These are phyloP conservation scores for Fusarium guadeloupense DNA, from an alignment of 2,329 filamentous ascomycete species.

Conservation along the genomic window DNA sequence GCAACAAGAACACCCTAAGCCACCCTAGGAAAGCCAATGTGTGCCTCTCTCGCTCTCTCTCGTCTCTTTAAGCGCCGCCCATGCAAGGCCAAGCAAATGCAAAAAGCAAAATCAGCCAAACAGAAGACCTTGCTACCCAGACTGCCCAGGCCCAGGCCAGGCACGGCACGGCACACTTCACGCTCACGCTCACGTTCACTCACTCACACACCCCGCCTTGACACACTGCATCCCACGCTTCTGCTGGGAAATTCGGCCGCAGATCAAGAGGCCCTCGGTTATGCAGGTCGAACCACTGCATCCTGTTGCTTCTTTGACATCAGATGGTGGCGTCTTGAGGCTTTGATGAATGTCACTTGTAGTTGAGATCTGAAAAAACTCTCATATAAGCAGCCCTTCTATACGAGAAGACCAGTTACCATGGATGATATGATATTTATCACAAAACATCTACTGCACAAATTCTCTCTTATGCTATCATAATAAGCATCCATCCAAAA, in stretches of 20 bases:
- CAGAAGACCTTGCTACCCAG: neutral
- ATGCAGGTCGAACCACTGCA: conserved; percentile 49
- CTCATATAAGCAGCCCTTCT: neutral
- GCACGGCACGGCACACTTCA: conserved; percentile 15
- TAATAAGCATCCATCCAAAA: conserved; percentile 8
- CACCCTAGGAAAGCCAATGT: conserved; percentile 9
- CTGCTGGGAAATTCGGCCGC: conserved; percentile 48
- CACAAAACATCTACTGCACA: neutral
- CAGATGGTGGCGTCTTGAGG: conserved; percentile 35
- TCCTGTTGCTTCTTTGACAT: conserved; percentile 34
- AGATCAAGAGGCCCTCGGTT: conserved; percentile 52
- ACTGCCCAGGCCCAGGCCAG: conserved; percentile 6
- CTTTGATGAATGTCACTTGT: conserved; percentile 14
- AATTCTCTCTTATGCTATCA: neutral
- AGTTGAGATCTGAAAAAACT: neutral
- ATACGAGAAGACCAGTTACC: neutral
- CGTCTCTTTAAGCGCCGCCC: conserved; percentile 42
- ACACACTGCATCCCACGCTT: conserved; percentile 44
- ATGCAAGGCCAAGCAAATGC: conserved; percentile 41
- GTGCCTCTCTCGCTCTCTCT: conserved; percentile 10
- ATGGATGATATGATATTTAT: conserved; percentile 9
- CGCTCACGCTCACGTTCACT: neutral
- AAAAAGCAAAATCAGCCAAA: neutral
- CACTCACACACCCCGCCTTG: conserved; percentile 9
- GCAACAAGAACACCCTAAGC: conserved; percentile 18